phyloP scores from a whole-genome alignment of 345 rosid genomes.

The Bruguiera parviflora region DNA sequence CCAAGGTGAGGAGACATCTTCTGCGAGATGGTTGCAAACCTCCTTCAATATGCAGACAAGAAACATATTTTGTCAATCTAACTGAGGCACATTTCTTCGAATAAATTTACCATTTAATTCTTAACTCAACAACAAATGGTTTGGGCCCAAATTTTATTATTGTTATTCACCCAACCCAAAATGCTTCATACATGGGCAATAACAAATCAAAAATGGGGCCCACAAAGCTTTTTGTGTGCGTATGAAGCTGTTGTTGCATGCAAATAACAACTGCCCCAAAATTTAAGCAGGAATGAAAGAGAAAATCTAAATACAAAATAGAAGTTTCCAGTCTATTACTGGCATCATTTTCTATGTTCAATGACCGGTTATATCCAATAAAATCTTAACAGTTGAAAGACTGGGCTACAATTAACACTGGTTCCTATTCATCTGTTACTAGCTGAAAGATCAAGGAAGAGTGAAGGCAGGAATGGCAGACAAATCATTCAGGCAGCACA shows the following conservation, averaged over 20 bases:
- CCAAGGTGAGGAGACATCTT: slow-evolving; percentile 79
- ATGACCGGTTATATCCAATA: neutral
- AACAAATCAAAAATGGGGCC: no score
- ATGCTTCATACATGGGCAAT: no score
- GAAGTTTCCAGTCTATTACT: neutral
- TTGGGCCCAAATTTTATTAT: neutral
- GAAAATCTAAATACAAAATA: slow-evolving; percentile 1
- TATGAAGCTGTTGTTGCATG: no score
- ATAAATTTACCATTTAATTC: neutral
- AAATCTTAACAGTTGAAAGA: neutral
- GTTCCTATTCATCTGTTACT: neutral
- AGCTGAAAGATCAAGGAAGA: neutral
- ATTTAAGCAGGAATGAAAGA: neutral
- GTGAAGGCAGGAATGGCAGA: neutral
- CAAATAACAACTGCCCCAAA: no score
- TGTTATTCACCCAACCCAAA: no score
- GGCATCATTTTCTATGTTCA: neutral
- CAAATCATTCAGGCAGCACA: neutral
- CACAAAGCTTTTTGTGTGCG: no score
- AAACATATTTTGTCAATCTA: slow-evolving; percentile 14
- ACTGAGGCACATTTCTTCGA: slow-evolving; percentile 6
- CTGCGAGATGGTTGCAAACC: slow-evolving; percentile 68
- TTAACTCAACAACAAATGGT: neutral
- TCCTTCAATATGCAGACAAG: slow-evolving; percentile 45
- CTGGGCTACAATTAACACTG: neutral